phyloP scores from a whole-genome alignment of 2,329 filamentous ascomycete genomes.

The Penicillium freii region DNA sequence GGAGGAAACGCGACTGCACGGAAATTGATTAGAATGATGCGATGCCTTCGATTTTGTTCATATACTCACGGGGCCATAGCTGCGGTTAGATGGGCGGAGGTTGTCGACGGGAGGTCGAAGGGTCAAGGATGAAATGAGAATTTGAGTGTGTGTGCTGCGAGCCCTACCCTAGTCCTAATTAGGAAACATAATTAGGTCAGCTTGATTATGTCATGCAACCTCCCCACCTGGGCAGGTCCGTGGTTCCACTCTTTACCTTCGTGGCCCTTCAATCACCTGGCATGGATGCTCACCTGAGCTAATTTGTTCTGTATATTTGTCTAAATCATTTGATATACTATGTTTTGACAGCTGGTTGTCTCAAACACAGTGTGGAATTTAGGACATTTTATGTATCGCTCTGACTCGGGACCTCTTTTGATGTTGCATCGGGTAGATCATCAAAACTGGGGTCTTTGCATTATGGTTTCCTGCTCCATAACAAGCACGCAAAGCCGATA shows the following conservation, averaged over 20 bases:
- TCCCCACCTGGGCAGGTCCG: neutral
- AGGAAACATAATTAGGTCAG: neutral
- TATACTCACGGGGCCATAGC: conserved; percentile 47
- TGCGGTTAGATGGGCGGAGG: conserved; percentile 34
- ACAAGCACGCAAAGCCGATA: neutral
- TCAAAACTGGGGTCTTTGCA: neutral
- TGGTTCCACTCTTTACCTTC: neutral
- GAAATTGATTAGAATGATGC: conserved; percentile 32
- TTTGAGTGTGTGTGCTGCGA: conserved; percentile 5
- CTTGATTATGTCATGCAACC: neutral
- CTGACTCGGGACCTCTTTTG: neutral
- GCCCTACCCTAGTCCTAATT: conserved; percentile 5
- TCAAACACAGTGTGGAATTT: too few relatives aligned
- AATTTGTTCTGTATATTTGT: neutral
- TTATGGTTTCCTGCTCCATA: neutral
- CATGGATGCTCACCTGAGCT: neutral
- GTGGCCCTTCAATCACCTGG: neutral
- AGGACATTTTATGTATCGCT: neutral
- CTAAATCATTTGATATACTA: neutral
- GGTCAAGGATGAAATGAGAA: conserved; percentile 24
- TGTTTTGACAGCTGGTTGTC: neutral
- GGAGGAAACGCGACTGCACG: conserved; percentile 70
- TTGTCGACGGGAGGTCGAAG: conserved; percentile 39
- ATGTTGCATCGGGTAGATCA: neutral
- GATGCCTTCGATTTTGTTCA: conserved; percentile 33